Conservation (phyloP, 2,329 filamentous ascomycete genomes). For the Lachnum nothofagi region DNA sequence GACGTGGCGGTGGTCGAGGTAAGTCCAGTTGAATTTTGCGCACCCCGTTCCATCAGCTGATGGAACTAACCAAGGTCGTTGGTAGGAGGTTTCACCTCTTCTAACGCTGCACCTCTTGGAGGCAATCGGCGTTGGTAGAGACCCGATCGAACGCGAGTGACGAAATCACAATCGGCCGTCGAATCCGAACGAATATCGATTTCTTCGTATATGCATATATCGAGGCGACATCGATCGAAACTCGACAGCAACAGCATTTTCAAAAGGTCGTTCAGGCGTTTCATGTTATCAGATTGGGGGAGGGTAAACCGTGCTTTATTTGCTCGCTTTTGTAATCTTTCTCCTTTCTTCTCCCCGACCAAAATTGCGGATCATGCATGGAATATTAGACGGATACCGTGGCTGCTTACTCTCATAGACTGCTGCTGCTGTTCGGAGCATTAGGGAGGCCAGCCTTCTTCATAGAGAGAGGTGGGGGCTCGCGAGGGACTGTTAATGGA, state of each 20-base stretch:
- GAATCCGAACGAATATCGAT: constrained; percentile 11
- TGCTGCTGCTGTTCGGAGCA: not conserved
- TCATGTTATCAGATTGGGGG: constrained; percentile 22
- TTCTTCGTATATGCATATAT: constrained; percentile 13
- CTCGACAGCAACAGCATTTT: constrained; percentile 22
- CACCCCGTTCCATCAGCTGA: constrained; percentile 32
- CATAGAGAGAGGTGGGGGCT: not conserved
- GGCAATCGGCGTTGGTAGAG: constrained; percentile 52
- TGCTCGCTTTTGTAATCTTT: constrained; percentile 17
- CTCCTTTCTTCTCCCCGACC: constrained; percentile 12
- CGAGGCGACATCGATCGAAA: not conserved
- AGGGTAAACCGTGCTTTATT: constrained; percentile 24
- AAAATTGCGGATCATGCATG: constrained; percentile 20
- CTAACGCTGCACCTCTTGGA: constrained; percentile 54
- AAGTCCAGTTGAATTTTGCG: constrained; percentile 22
- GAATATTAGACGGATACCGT: constrained; percentile 10
- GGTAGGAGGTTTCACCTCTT: constrained; percentile 48
- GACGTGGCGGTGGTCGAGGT: constrained; percentile 61
- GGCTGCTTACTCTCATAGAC: not conserved
- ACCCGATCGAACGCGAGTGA: constrained; percentile 19
- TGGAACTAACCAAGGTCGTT: constrained; percentile 35
- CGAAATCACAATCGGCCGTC: constrained; percentile 8
- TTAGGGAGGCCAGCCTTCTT: not conserved
- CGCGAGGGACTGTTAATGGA: not conserved
- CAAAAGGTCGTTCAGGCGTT: constrained; percentile 31